phyloP scores from a whole-genome alignment of 2,329 filamentous ascomycete genomes.

The Alternaria ethzedia region DNA sequence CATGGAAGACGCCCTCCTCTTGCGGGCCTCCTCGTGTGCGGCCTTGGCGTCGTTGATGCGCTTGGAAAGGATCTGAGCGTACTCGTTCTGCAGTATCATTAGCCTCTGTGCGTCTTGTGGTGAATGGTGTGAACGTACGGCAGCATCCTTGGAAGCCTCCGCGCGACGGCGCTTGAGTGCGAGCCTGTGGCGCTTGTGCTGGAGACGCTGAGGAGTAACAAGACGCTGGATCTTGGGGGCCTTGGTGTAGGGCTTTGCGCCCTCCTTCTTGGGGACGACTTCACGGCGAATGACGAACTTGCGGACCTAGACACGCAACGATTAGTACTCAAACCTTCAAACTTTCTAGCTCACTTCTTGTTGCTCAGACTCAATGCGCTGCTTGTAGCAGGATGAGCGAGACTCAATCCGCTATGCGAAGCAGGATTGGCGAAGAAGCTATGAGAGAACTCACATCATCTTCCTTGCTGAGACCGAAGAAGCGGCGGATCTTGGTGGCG shows the following conservation, averaged over 20 bases:
- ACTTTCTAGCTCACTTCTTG: slow-evolving; percentile 17
- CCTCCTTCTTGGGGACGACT: slow-evolving; percentile 93
- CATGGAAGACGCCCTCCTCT: slow-evolving; percentile 89
- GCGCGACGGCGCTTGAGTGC: slow-evolving; percentile 98
- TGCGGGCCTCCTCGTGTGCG: slow-evolving; percentile 90
- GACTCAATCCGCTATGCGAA: slow-evolving; percentile 53
- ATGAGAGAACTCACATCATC: slow-evolving; percentile 89
- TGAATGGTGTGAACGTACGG: slow-evolving; percentile 66
- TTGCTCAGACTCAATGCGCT: slow-evolving; percentile 58
- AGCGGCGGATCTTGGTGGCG: slow-evolving; percentile 99
- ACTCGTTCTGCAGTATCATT: slow-evolving; percentile 79
- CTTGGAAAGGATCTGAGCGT: slow-evolving; percentile 94
- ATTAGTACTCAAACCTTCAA: slow-evolving; percentile 23
- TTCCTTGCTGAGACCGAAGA: slow-evolving; percentile 99
- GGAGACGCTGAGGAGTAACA: slow-evolving; percentile 98
- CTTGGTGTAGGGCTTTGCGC: slow-evolving; percentile 99
- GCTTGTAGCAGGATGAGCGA: slow-evolving; percentile 61
- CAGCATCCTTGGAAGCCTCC: slow-evolving; percentile 98
- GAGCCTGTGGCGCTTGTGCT: slow-evolving; percentile 99
- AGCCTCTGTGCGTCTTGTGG: slow-evolving; percentile 2
- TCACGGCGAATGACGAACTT: slow-evolving; percentile 99
- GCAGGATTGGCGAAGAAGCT: slow-evolving; percentile 70
- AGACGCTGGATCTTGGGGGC: slow-evolving; percentile 99
- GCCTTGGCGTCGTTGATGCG: slow-evolving; percentile 96
- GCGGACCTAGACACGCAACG: slow-evolving; percentile 72